phyloP scores from a whole-genome alignment of 306 rosid genomes.

The Acmispon strigosus region DNA sequence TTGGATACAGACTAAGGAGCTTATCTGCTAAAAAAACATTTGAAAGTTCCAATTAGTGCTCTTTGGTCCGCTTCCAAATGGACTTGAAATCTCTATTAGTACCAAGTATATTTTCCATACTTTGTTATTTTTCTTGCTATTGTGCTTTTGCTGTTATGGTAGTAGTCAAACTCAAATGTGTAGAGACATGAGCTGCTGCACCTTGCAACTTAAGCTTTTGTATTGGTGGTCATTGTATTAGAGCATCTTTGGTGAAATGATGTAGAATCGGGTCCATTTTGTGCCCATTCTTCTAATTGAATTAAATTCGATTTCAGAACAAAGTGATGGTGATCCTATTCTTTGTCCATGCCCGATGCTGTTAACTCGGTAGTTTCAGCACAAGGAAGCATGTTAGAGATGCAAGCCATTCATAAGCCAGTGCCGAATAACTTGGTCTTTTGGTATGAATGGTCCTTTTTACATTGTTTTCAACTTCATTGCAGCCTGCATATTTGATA shows the following conservation, averaged over 20 bases:
- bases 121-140: not conserved
- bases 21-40: too few relatives aligned
- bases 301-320: slow-evolving; percentile 5
- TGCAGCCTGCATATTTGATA: not conserved
- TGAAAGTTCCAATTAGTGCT: too few relatives aligned
- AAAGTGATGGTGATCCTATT: not conserved
- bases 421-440: not conserved
- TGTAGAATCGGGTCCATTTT: not conserved
- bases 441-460: slow-evolving; percentile 9
- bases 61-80: not conserved
- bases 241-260: not conserved
- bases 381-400: not conserved
- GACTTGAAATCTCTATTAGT: not conserved
- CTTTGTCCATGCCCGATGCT: not conserved
- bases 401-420: not conserved
- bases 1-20: too few relatives aligned
- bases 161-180: not conserved
- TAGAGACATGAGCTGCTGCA: not conserved
- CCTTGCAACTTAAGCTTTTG: not conserved
- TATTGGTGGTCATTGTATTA: not conserved
- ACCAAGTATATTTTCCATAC: not conserved
- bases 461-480: not conserved
- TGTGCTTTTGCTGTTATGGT: not conserved
- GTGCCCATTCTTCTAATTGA: not conserved
- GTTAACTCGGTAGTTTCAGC: not conserved